These are phyloP conservation scores for Aquilaria yunnanensis DNA, from an alignment of 345 rosid genomes.

Conservation along the genomic window DNA sequence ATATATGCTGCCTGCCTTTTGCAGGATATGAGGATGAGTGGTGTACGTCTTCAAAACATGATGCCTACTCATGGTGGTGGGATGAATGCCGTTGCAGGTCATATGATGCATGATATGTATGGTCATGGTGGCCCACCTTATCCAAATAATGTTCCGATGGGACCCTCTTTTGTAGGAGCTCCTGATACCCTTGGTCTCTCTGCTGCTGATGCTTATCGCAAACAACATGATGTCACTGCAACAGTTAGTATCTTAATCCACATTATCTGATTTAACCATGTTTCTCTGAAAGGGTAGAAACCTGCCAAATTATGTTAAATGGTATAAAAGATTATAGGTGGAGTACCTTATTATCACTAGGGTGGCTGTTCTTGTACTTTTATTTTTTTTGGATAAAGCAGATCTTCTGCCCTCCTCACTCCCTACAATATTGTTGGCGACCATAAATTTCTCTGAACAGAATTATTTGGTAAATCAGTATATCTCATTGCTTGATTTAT, in stretches of 20 bases:
- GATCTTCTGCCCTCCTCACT: too few relatives aligned
- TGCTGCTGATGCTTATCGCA: slow-evolving; percentile 64
- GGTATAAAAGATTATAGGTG: slow-evolving; percentile 1
- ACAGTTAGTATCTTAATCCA: slow-evolving; percentile 42
- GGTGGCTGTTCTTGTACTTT: too few relatives aligned
- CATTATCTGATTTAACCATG: background rate
- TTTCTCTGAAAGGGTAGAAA: background rate
- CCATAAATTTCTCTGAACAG: too few relatives aligned
- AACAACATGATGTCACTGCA: slow-evolving; percentile 85
- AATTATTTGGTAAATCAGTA: too few relatives aligned
- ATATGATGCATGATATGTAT: slow-evolving; percentile 38
- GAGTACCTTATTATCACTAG: background rate
- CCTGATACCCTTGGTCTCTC: slow-evolving; percentile 44
- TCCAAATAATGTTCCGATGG: slow-evolving; percentile 35
- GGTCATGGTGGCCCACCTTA: slow-evolving; percentile 44
- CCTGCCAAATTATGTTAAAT: background rate
- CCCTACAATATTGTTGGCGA: too few relatives aligned
- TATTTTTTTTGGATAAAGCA: too few relatives aligned
- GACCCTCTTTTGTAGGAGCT: slow-evolving; percentile 44
- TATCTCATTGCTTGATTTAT: too few relatives aligned
- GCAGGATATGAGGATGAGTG: slow-evolving; percentile 54
- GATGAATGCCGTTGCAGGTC: slow-evolving; percentile 40
- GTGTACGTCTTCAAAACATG: slow-evolving; percentile 37
- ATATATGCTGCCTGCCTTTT: slow-evolving; percentile 4
- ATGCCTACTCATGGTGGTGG: slow-evolving; percentile 41